Conservation (phyloP, 139 green algal genomes). For the Coccomyxa sp. region DNA sequence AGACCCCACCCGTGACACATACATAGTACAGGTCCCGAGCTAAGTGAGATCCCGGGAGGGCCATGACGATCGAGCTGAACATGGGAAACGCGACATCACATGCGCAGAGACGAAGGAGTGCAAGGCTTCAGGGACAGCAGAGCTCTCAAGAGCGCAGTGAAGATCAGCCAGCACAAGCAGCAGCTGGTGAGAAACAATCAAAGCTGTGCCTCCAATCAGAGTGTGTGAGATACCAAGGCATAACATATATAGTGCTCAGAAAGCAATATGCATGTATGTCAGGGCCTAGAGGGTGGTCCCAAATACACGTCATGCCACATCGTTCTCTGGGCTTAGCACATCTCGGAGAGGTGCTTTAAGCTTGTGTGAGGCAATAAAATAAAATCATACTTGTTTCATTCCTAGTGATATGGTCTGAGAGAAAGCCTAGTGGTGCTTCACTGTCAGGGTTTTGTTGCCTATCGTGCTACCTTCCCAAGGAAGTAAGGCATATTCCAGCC, state of each 20-base stretch:
- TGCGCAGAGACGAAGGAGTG: not conserved
- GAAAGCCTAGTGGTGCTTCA: too few species aligned
- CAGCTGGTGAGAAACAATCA: not conserved
- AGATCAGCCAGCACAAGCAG: not conserved
- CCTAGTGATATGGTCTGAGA: too few species aligned
- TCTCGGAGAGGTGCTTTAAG: too few species aligned
- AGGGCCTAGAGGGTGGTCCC: not conserved
- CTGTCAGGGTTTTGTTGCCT: too few species aligned
- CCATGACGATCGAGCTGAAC: not conserved
- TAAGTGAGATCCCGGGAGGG: not conserved
- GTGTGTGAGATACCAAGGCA: not conserved
- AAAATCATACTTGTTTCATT: too few species aligned
- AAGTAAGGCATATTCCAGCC: not conserved
- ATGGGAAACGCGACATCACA: not conserved
- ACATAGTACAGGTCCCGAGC: not conserved
- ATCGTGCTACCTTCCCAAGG: too few species aligned
- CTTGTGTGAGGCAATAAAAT: too few species aligned
- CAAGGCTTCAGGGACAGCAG: not conserved
- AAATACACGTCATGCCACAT: not conserved
- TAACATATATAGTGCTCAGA: not conserved
- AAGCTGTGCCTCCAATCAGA: not conserved
- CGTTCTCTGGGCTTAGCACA: too few species aligned
- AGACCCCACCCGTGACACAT: not conserved
- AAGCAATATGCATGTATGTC: not conserved
- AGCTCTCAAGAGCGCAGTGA: not conserved